Conservation (phyloP, 2,329 filamentous ascomycete species). For the Thyridium curvatum region DNA sequence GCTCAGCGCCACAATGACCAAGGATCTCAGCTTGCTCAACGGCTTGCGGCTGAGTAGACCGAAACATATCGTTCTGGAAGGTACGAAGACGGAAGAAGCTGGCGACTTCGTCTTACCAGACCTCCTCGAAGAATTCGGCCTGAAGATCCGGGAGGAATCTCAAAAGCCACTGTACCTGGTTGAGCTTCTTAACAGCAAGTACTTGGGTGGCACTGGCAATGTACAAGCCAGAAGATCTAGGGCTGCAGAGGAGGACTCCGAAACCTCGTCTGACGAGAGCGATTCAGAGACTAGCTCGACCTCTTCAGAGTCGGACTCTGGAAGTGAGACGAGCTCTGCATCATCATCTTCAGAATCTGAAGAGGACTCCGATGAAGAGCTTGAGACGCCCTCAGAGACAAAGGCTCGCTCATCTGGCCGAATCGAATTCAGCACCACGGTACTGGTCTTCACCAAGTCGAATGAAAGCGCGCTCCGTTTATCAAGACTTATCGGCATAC, state of each 20-base stretch:
- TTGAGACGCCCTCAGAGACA: conserved; percentile 10
- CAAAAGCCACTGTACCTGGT: conserved; percentile 83
- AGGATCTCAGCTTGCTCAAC: conserved; percentile 73
- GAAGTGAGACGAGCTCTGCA: conserved; percentile 4
- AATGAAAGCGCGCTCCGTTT: conserved; percentile 85
- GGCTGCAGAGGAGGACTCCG: too few species aligned
- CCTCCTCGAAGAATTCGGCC: conserved; percentile 55
- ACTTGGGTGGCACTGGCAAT: conserved; percentile 26
- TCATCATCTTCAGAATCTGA: conserved; percentile 17
- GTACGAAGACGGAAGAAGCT: conserved; percentile 25
- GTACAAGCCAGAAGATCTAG: too few species aligned
- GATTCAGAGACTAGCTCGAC: conserved; percentile 12
- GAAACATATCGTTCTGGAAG: conserved; percentile 69
- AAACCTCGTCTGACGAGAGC: conserved; percentile 11
- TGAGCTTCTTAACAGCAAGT: conserved; percentile 58
- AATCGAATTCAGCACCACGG: conserved; percentile 29
- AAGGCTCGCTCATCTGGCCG: conserved; percentile 1
- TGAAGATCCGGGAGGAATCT: conserved; percentile 62
- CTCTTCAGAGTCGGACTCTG: conserved; percentile 17
- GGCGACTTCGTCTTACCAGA: conserved; percentile 51
- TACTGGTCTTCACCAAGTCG: conserved; percentile 84
- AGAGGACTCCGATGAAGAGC: conserved; percentile 21
- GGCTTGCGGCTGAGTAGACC: conserved; percentile 68
- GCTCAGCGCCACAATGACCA: conserved; percentile 87
- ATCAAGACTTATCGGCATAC: conserved; percentile 66